phyloP scores from a whole-genome alignment of 768 basidiomycete species.

The Hygrocybe coccinea region DNA sequence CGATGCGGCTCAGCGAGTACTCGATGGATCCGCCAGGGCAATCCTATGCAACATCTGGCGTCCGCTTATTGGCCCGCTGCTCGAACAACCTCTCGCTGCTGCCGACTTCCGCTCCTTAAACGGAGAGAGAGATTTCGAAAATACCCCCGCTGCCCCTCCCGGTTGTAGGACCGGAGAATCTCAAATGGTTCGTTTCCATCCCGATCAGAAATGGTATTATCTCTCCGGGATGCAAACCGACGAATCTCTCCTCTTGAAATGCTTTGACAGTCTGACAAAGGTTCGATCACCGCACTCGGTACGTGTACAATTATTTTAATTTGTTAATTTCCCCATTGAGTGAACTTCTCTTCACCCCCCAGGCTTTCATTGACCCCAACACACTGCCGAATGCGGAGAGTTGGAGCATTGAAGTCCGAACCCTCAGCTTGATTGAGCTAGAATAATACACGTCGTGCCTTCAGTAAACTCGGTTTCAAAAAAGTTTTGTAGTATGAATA shows the following conservation, averaged over 20 bases:
- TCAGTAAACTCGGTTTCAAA: no score
- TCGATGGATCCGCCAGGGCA: conserved; percentile 3
- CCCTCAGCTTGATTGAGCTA: conserved; percentile 1
- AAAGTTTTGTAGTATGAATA: no score
- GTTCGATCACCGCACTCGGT: conserved; percentile 5
- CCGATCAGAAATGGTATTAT: conserved; percentile 8
- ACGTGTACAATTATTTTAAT: background rate
- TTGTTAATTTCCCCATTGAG: no score
- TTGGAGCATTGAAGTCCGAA: conserved; percentile 4
- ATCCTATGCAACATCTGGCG: conserved; percentile 6
- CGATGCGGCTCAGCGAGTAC: background rate
- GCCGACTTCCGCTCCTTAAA: conserved; percentile 4
- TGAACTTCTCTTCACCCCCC: background rate
- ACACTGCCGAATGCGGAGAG: background rate
- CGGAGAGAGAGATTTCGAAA: conserved; percentile 2
- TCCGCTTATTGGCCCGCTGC: conserved; percentile 1
- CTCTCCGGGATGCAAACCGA: conserved; percentile 4
- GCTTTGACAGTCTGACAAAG: conserved; percentile 3
- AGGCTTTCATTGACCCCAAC: conserved; percentile 4
- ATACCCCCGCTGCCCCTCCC: conserved; percentile 1
- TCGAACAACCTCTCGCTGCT: conserved; percentile 5
- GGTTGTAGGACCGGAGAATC: conserved; percentile 5
- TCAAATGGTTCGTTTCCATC: conserved; percentile 5
- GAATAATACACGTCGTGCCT: no score
- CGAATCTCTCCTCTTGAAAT: conserved; percentile 6